Evolutionary conservation across 2,329 filamentous ascomycete genomes (phyloP).

Genomic region (Thermomyces lanuginosus): DNA sequence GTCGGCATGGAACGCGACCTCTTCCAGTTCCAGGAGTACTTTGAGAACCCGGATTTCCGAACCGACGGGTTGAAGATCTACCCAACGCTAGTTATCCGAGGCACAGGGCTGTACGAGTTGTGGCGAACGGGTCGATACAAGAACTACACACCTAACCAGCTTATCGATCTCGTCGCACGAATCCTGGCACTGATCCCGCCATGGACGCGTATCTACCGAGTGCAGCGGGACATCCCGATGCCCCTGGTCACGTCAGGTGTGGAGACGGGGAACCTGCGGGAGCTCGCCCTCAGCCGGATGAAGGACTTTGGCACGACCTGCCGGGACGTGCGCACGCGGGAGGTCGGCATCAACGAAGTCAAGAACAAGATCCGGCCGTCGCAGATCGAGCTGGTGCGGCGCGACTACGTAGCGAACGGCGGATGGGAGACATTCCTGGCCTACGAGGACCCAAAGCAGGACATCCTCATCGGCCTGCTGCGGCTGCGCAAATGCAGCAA

Average conservation of each 20-base stretch:
- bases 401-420: constrained; percentile 88
- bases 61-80: constrained; percentile 98
- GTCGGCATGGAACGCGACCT: constrained; percentile 97
- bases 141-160: constrained; percentile 94
- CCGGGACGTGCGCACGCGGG: constrained; percentile 85
- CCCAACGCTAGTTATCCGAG: constrained; percentile 88
- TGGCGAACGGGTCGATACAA: constrained; percentile 96
- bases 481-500: constrained; percentile 78
- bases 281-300: constrained; percentile 90
- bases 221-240: constrained; percentile 99
- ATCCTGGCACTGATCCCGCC: constrained; percentile 88
- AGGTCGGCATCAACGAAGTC: constrained; percentile 97
- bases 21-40: constrained; percentile 94
- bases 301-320: constrained; percentile 97
- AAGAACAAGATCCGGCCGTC: constrained; percentile 97
- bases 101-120: constrained; percentile 88
- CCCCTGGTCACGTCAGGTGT: constrained; percentile 96
- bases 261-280: constrained; percentile 90
- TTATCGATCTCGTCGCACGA: constrained; percentile 90
- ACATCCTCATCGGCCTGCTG: constrained; percentile 84
- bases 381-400: constrained; percentile 83
- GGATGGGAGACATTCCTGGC: constrained; percentile 98
- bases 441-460: constrained; percentile 96
- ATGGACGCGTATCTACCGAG: constrained; percentile 96
- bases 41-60: constrained; percentile 87